Base-by-base conservation (phyloP, 2,329 filamentous ascomycete genomes). In the Metarhizium album region DNA sequence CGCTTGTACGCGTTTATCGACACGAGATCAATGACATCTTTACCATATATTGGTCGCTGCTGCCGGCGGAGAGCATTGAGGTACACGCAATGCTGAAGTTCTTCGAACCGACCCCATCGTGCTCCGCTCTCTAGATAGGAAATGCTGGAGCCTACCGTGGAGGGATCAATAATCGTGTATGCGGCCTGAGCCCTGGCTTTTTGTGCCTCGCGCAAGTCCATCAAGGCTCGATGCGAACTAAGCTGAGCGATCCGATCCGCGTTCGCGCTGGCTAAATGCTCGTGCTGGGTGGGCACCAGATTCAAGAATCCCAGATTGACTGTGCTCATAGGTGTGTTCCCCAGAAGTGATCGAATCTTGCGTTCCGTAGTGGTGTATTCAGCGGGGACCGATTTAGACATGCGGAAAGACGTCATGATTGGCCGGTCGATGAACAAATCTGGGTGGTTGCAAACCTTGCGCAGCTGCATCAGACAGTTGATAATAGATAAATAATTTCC, bases 401-500 rank as follows among this genome's bases (percentile, higher is more conserved):
- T 95, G 3, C 90, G 88, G 66, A 96, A 95, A 1, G 93, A 97
- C 0, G 91, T 98, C 69, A 95, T 93, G 60, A 98, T 97, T 1
- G 90, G 90, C 16, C 93, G 82, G 53, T 95, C 95, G 58, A 97
- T 87, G 61, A 98, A 98, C 8, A 98, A 76, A 68, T 98, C 93
- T 0, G 93, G 94, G 63, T 98, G 93, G 59, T 98, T 98, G 75
- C 93, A 98, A 48, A 98, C 94, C 66, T 97, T 96, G 46, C 93
- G 83, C 49, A 98, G 75, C 64, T 95, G 93, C 90, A 98, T 95
- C 48, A 98, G 72, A 67, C 94, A 97, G 65, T 96, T 95, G 69
- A 97, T 97, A 64, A 98, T 96, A 18, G 90, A 95, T 56, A 98
- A 81, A 65, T 96, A 96, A 61, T 97, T 98, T 27, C 93, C 93